Conservation (phyloP, 177 flowering plant species). For the Vitis hybrid region DNA sequence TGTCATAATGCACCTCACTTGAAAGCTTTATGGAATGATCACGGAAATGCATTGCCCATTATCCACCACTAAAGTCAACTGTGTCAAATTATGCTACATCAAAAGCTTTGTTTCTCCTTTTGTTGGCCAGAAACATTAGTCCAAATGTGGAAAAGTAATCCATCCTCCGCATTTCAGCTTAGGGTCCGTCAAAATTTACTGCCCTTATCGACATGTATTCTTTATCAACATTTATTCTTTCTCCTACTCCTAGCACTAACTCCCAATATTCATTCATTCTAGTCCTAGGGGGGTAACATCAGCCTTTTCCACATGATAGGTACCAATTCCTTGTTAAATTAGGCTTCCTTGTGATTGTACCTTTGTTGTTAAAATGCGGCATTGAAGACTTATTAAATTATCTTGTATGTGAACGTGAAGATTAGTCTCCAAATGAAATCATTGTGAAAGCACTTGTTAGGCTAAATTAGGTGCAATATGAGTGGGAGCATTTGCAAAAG, state of each 20-base stretch:
- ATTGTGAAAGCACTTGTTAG: neutral
- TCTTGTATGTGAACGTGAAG: no score
- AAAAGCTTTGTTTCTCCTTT: neutral
- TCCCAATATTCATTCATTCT: neutral
- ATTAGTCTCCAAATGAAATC: neutral
- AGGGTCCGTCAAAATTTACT: neutral
- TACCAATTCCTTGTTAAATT: constrained; percentile 1
- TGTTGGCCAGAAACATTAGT: neutral
- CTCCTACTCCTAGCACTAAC: neutral
- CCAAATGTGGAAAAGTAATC: neutral
- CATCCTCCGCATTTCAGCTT: neutral
- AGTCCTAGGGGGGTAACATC: neutral
- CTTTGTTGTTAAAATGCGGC: neutral
- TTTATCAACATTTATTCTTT: neutral
- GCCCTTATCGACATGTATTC: neutral
- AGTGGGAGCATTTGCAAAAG: neutral
- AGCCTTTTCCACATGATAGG: constrained; percentile 5
- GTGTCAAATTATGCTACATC: neutral
- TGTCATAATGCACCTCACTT: constrained; percentile 10
- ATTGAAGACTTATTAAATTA: neutral
- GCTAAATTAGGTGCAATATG: neutral
- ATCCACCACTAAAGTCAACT: constrained; percentile 11
- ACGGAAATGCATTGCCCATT: neutral
- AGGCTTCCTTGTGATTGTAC: neutral
- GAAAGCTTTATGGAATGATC: constrained; percentile 13